phyloP scores from a whole-genome alignment of 306 rosid species.

The Crotalaria pallida region DNA sequence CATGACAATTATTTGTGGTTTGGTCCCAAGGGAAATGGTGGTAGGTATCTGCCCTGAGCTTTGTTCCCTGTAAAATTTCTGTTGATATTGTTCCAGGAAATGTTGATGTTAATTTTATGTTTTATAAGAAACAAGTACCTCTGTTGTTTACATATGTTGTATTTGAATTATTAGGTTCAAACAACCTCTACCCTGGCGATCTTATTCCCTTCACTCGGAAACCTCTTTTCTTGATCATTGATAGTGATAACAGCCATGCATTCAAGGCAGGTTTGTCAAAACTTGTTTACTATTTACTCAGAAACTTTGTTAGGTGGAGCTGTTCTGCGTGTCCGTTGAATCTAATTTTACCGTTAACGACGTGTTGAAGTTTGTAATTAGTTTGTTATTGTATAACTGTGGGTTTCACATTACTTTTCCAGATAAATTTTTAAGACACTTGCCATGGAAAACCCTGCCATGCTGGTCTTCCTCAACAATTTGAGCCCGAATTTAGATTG shows the following conservation, averaged over 20 bases:
- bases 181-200: slow-evolving; percentile 88
- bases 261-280: slow-evolving; percentile 99
- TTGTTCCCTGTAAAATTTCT: slow-evolving; percentile 10
- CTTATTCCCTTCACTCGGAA: slow-evolving; percentile 91
- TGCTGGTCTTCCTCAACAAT: slow-evolving; percentile 1
- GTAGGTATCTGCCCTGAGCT: slow-evolving; percentile 42
- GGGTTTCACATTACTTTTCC: background rate
- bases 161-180: slow-evolving; percentile 58
- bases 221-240: slow-evolving; percentile 92
- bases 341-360: slow-evolving; percentile 15
- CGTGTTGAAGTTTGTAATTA: background rate
- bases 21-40: slow-evolving; percentile 83
- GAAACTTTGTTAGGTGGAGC: slow-evolving; percentile 24
- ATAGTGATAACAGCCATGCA: slow-evolving; percentile 98
- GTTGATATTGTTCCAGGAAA: slow-evolving; percentile 7
- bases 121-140: slow-evolving; percentile 6
- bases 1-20: slow-evolving; percentile 76
- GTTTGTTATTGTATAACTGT: slow-evolving; percentile 11
- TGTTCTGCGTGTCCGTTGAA: slow-evolving; percentile 14
- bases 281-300: slow-evolving; percentile 48
- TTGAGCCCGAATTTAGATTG: slow-evolving; percentile 7
- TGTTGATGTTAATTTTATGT: background rate
- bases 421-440: slow-evolving; percentile 21
- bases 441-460: background rate
- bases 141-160: slow-evolving; percentile 21